These are phyloP conservation scores for Penicillium flavigenum DNA, from an alignment of 495 filamentous ascomycete genomes.

Conservation along the genomic window DNA sequence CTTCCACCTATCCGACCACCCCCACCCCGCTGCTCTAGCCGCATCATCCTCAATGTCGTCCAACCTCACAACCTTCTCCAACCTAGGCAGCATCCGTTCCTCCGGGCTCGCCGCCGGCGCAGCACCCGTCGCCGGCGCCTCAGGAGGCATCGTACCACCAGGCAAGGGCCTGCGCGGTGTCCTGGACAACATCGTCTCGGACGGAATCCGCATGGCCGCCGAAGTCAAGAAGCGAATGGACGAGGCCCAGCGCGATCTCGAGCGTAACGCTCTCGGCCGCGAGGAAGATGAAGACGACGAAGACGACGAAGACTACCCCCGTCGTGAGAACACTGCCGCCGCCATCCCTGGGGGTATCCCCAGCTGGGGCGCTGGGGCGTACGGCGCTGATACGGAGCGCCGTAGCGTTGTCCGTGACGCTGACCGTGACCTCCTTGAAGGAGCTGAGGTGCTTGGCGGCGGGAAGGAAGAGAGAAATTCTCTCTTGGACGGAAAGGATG, in stretches of 20 bases:
- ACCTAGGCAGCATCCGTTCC: slow-evolving; percentile 55
- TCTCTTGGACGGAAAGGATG: slow-evolving; percentile 31
- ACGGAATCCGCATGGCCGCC: slow-evolving; percentile 90
- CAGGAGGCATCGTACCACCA: slow-evolving; percentile 57
- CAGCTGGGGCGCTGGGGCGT: slow-evolving; percentile 48
- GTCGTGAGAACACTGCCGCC: slow-evolving; percentile 23
- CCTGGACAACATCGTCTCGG: slow-evolving; percentile 92
- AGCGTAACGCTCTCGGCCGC: slow-evolving; percentile 69
- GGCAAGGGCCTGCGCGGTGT: slow-evolving; percentile 83
- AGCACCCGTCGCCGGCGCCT: slow-evolving; percentile 44
- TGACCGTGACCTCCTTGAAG: slow-evolving; percentile 75
- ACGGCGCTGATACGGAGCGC: slow-evolving; percentile 56
- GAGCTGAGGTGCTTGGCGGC: slow-evolving; percentile 36
- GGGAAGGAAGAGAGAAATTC: slow-evolving; percentile 33
- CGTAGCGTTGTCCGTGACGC: slow-evolving; percentile 62
- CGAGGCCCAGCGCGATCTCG: slow-evolving; percentile 81
- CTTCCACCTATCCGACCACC: slow-evolving; percentile 61
- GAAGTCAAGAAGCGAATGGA: slow-evolving; percentile 92
- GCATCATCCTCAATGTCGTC: slow-evolving; percentile 67
- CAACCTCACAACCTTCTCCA: slow-evolving; percentile 78
- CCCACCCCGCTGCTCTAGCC: slow-evolving; percentile 38
- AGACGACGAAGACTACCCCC: slow-evolving; percentile 52
- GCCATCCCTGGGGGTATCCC: slow-evolving; percentile 44
- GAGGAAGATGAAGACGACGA: slow-evolving; percentile 79
- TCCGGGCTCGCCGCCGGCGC: slow-evolving; percentile 38